Evolutionary conservation across 148 eudicot genomes (phyloP).

Genomic region (Spergularia marina): DNA sequence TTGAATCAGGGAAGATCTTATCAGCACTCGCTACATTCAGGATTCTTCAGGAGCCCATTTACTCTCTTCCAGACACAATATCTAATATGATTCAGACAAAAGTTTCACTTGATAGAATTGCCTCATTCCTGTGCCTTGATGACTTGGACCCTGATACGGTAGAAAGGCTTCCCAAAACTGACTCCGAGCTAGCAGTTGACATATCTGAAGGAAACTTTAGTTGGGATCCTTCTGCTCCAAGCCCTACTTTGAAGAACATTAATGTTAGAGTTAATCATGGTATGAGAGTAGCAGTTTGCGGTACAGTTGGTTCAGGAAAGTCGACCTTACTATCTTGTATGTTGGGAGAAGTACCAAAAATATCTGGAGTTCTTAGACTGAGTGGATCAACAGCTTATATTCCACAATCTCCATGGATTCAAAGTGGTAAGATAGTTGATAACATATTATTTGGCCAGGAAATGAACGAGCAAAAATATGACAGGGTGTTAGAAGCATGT

Average conservation of each 20-base stretch:
- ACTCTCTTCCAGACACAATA: conserved; percentile 42
- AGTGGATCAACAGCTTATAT: conserved; percentile 55
- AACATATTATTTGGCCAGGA: conserved; percentile 48
- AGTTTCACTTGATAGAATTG: conserved; percentile 54
- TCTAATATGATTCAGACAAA: conserved; percentile 50
- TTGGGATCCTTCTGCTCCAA: conserved; percentile 43
- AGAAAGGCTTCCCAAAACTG: conserved; percentile 36
- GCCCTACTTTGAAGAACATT: conserved; percentile 42
- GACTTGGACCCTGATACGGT: conserved; percentile 37
- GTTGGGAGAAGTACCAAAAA: conserved; percentile 46
- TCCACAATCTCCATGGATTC: conserved; percentile 62
- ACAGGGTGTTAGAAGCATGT: conserved; percentile 54
- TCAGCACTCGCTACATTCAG: conserved; percentile 46
- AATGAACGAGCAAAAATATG: conserved; percentile 44
- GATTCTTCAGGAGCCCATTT: conserved; percentile 39
- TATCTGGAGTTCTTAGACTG: conserved; percentile 39
- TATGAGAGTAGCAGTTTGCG: conserved; percentile 62
- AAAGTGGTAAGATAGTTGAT: conserved; percentile 51
- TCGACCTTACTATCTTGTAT: conserved; percentile 53
- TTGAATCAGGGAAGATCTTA: conserved; percentile 49
- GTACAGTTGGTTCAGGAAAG: conserved; percentile 62
- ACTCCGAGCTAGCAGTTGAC: conserved; percentile 35
- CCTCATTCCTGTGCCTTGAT: conserved; percentile 44
- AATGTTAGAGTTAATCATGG: conserved; percentile 41
- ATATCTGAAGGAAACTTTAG: conserved; percentile 48